Conservation (phyloP, 164 flowering plant species). For the Sextonia rubra region DNA sequence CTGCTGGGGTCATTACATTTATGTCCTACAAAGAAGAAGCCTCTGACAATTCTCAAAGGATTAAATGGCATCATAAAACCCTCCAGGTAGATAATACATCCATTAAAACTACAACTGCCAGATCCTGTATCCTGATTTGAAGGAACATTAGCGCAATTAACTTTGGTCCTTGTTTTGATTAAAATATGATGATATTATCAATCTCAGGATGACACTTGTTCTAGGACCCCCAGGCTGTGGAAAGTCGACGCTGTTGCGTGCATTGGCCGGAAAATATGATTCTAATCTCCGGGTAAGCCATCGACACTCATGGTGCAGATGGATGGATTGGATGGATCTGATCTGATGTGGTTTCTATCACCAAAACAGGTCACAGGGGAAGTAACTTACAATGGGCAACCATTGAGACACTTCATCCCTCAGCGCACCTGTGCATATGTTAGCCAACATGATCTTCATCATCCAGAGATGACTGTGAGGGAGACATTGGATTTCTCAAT, state of each 20-base stretch:
- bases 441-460: slow-evolving; percentile 54
- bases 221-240: slow-evolving; percentile 82
- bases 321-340: background rate
- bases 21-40: slow-evolving; percentile 28
- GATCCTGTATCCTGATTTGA: too few relatives aligned
- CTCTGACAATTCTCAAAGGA: slow-evolving; percentile 33
- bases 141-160: background rate
- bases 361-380: slow-evolving; percentile 37
- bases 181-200: background rate
- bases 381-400: slow-evolving; percentile 53
- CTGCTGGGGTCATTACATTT: slow-evolving; percentile 24
- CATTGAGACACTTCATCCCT: slow-evolving; percentile 43
- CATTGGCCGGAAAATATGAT: slow-evolving; percentile 66
- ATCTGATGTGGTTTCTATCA: background rate
- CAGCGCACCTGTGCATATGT: slow-evolving; percentile 55
- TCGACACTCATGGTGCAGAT: background rate
- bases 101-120: background rate
- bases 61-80: slow-evolving; percentile 46
- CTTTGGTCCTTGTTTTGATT: background rate
- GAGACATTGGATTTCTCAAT: slow-evolving; percentile 55
- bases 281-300: slow-evolving; percentile 40
- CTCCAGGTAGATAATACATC: slow-evolving; percentile 29
- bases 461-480: slow-evolving; percentile 55
- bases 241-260: slow-evolving; percentile 58
- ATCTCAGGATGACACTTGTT: slow-evolving; percentile 64